Base-by-base conservation (phyloP, 495 filamentous ascomycete species). In the Hypoxylon fuscum region DNA sequence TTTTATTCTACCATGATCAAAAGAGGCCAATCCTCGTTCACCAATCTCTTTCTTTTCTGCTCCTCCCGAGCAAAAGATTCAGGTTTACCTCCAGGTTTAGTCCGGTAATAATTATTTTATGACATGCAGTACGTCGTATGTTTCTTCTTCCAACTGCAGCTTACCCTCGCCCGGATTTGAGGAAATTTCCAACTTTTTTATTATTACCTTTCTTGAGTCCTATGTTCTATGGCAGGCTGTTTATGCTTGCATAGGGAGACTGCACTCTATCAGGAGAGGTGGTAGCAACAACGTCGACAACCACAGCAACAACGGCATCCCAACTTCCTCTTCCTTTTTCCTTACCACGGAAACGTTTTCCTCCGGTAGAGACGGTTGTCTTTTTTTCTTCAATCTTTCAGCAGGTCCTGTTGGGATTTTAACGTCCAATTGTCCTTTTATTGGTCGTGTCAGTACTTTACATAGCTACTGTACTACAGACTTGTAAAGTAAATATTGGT, bases 11-110 rank as follows among this genome's bases (percentile, higher is more conserved):
- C 35, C 34, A 44, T 62, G 45, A 43, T 64, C 64, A 58, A 57
- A 67, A 59, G 53, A 58, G 55, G 23, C 59, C 40, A 50, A 59
- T 63, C 58, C 64, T 62, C 64, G 34, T 29, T 62, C 53, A 58
- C 47, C 62, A 66, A 66, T 66, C 51, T 62, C 56, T 55, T 55
- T 52, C 46, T 34, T 56, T 54, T 46, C 14, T 17, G 12, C 18
- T 52, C 32, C 21, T 41, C 23, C 47, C 42, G 50, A 34, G 46
- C 56, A 59, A 11, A 37, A 57, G 40, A 66, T 61, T 66, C 62
- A 66, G 51, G 52, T 45, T 58, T 58, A 40, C 14, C 25, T 11
- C 34, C n/a, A n/a, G n/a, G n/a, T n/a, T n/a, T 37, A 57, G 56
- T 41, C 50, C 57, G 35, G 47, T 66, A 61, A 66, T 66, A 61